These are phyloP conservation scores for Hypsizygus marmoreus DNA, from an alignment of 768 basidiomycete species.

Conservation along the genomic window DNA sequence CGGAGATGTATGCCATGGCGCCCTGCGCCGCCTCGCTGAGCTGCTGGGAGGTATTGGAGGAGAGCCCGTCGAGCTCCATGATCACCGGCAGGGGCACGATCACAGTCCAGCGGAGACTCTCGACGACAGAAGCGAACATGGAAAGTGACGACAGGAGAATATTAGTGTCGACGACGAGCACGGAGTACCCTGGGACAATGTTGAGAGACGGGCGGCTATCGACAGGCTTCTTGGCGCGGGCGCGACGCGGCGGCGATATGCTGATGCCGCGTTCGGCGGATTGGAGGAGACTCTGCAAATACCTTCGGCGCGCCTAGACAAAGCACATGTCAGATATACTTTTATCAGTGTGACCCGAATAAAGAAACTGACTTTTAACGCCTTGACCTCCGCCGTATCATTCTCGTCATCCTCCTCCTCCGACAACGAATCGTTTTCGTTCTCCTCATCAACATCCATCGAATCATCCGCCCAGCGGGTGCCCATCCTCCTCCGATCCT, in stretches of 20 bases:
- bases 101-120: slow-evolving; percentile 82
- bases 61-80: slow-evolving; percentile 96
- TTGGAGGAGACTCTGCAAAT: slow-evolving; percentile 69
- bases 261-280: slow-evolving; percentile 37
- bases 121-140: slow-evolving; percentile 72
- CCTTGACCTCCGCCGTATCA: slow-evolving; percentile 73
- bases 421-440: slow-evolving; percentile 37
- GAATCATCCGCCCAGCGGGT: slow-evolving; percentile 65
- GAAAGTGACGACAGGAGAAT: slow-evolving; percentile 84
- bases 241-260: slow-evolving; percentile 24
- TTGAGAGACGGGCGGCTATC: slow-evolving; percentile 44
- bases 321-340: slow-evolving; percentile 16
- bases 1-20: slow-evolving; percentile 75
- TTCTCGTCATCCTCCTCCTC: slow-evolving; percentile 64
- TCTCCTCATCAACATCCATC: slow-evolving; percentile 73
- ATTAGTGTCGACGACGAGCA: slow-evolving; percentile 94
- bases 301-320: slow-evolving; percentile 68
- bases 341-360: slow-evolving; percentile 10
- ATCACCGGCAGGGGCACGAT: slow-evolving; percentile 92
- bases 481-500: slow-evolving; percentile 64
- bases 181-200: slow-evolving; percentile 83
- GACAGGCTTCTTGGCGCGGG: slow-evolving; percentile 25
- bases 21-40: slow-evolving; percentile 76
- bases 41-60: slow-evolving; percentile 52
- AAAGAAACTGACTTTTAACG: slow-evolving; percentile 65